Evolutionary conservation across 257 asterid species (phyloP).

Genomic region (Echites panduratus): DNA sequence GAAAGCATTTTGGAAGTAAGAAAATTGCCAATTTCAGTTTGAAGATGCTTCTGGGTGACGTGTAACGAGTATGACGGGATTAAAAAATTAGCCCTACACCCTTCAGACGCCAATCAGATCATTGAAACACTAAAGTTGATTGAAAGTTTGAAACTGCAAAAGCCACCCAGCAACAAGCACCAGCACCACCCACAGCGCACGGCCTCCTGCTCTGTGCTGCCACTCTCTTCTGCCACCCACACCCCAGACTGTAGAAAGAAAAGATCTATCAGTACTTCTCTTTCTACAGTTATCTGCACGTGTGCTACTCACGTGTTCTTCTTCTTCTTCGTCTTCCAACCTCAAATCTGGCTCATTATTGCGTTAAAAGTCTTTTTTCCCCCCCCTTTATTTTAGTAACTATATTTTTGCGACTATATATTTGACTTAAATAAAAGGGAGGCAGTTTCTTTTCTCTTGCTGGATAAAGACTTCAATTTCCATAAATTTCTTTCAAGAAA

Average conservation of each 20-base stretch:
- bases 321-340: background rate
- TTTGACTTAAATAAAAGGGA: no score
- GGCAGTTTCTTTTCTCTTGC: no score
- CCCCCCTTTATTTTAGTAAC: no score
- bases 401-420: no score
- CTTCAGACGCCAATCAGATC: slow-evolving; percentile 15
- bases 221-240: background rate
- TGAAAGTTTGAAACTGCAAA: background rate
- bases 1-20: slow-evolving; percentile 9
- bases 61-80: background rate
- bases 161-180: background rate
- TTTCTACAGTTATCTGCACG: slow-evolving; percentile 9
- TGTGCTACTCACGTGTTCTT: slow-evolving; percentile 16
- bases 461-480: background rate
- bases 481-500: background rate
- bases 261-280: slow-evolving; percentile 1
- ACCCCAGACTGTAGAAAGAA: background rate
- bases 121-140: background rate
- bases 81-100: slow-evolving; percentile 3
- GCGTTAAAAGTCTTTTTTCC: no score
- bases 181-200: background rate
- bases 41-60: slow-evolving; percentile 15
- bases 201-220: slow-evolving; percentile 3
- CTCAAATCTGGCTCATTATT: no score
- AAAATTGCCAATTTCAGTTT: slow-evolving; percentile 19